Percentiles rank a stretch among this genome's conserved stretches.
Conservation (phyloP, 2,329 filamentous ascomycete species). For the Fusarium oligoseptatum region DNA sequence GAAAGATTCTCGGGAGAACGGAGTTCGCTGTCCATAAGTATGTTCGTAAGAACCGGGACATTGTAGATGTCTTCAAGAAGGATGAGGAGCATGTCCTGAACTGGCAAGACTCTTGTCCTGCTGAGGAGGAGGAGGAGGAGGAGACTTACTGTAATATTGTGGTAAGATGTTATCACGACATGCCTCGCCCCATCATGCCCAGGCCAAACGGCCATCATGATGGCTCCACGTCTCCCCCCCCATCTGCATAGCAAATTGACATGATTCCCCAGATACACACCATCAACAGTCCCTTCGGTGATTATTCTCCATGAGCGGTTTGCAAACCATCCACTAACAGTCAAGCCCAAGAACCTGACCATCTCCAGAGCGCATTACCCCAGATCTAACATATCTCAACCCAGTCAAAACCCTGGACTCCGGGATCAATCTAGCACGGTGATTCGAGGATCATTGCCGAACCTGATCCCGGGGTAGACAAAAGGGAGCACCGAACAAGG, state of each 20-base stretch:
- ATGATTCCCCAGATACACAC: neutral
- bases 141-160: neutral
- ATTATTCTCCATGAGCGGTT: neutral
- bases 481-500: neutral
- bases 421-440: constrained; percentile 1
- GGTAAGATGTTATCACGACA: neutral
- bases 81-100: neutral
- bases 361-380: constrained; percentile 12
- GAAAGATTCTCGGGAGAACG: neutral
- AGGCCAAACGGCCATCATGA: too few species aligned
- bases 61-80: neutral
- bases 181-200: too few species aligned
- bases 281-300: neutral
- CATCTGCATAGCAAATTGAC: neutral
- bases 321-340: neutral
- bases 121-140: neutral
- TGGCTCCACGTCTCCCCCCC: too few species aligned
- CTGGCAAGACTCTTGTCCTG: neutral
- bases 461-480: constrained; percentile 40
- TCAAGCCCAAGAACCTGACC: neutral
- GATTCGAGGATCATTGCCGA: constrained; percentile 40
- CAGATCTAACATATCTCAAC: constrained; percentile 17
- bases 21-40: neutral
- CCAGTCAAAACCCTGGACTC: neutral
- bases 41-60: neutral